Base-by-base conservation (phyloP, 768 basidiomycete genomes). In the Amylocystis lapponica region DNA sequence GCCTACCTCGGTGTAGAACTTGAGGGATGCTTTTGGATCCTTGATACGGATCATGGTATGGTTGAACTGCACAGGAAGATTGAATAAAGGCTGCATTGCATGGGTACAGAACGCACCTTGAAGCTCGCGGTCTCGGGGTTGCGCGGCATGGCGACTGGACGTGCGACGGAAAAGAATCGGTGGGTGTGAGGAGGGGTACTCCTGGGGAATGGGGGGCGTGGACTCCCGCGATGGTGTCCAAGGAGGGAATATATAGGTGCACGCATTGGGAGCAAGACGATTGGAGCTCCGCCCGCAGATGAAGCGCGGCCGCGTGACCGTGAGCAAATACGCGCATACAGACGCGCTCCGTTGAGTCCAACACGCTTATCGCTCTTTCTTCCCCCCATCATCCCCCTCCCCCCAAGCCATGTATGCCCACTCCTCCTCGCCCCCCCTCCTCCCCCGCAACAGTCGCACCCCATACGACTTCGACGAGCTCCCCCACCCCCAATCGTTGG, bases 31-130 rank as follows among this genome's bases (percentile, higher is more conserved):
- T 52, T 90, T 80, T 7, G 91, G 84, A 60, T 95, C 90, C 69
- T 83, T 93, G 60, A 95, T 73, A 53, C 92, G 78, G 54, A 93
- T 62, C 90, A 90, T 91, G 16, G 85, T 87, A 63, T 92, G 88
- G 59, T 90, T 88, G 66, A 86, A 81, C 83, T 86, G 48, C 6
- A 26, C 6, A 32, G 6, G 13, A 35, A 16, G 37, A 29, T 39
- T 34, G 21, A 27, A 33, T 16, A 36, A 19, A n/a, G 5, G 31
- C 21, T 2, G 4, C 20, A 35, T 37, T n/a, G 25, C 12, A 4
- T 17, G 10, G 5, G 43, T 55, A 48, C 50, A 13, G n/a, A n/a
- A n/a, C 36, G 5, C 22, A 79, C 81, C 65, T 72, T 75, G 66
- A 79, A 84, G 52, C 76, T 75, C 1, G 79, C 72, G 7, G 82